Evolutionary conservation across 108 stramenopile genomes (phyloP).

Genomic region (Nannochloropsis salina): DNA sequence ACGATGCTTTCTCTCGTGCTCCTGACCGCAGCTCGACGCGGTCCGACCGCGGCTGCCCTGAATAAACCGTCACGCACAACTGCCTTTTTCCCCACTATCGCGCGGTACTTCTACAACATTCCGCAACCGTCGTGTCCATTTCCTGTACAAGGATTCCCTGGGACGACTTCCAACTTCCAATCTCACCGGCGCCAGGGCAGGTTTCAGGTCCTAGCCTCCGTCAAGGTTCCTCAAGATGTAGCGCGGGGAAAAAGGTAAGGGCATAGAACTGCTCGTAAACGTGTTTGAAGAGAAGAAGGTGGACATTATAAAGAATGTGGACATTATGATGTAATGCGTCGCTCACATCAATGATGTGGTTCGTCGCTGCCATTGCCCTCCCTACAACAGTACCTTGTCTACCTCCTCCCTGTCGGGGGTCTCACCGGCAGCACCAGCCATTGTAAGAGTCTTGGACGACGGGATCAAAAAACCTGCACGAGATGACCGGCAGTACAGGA

Average conservation of each 20-base stretch:
- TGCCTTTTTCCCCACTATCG: not conserved
- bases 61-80: not conserved
- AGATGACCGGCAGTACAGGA: conserved; percentile 30
- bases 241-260: not conserved
- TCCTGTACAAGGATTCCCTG: not conserved
- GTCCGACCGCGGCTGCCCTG: not conserved
- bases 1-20: not conserved
- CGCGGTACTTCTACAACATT: not conserved
- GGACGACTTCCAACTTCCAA: no score
- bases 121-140: not conserved
- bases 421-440: not conserved
- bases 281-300: not conserved
- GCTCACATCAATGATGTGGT: not conserved
- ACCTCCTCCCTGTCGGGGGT: not conserved
- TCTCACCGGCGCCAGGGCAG: not conserved
- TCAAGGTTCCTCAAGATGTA: not conserved
- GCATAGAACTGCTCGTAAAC: not conserved
- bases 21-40: not conserved
- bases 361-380: not conserved
- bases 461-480: conserved; percentile 27
- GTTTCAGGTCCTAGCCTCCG: not conserved
- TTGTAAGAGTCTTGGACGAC: not conserved
- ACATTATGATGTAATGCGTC: no score
- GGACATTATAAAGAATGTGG: no score
- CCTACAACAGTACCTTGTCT: not conserved